These are phyloP conservation scores for Vickermania ingenoplastis DNA, from an alignment of 208 protist species.

Conservation along the genomic window DNA sequence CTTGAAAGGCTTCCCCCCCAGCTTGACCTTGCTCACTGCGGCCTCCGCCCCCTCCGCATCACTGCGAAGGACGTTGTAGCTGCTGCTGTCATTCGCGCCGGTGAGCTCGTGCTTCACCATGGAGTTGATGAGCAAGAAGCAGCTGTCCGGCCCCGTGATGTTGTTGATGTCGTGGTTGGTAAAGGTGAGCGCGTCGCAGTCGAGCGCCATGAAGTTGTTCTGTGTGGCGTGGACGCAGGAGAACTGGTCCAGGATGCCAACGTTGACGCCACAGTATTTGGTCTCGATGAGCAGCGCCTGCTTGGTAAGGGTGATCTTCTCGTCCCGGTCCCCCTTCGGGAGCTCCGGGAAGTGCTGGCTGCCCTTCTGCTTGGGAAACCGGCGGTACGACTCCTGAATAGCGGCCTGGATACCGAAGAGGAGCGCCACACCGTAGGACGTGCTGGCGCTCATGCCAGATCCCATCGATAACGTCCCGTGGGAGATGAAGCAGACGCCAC, in stretches of 20 bases:
- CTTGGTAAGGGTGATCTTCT: conserved; percentile 33
- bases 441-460: conserved; percentile 65
- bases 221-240: conserved; percentile 57
- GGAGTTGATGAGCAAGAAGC: conserved; percentile 59
- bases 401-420: conserved; percentile 28
- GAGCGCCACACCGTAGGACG: conserved; percentile 45
- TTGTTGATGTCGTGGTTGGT: conserved; percentile 32
- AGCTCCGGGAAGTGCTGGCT: conserved; percentile 18
- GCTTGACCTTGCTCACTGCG: conserved; percentile 35
- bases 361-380: conserved; percentile 5
- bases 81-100: conserved; percentile 22
- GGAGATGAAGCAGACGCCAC: conserved; percentile 41
- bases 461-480: conserved; percentile 57
- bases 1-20: conserved; percentile 36
- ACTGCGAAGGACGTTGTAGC: conserved; percentile 43
- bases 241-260: conserved; percentile 88
- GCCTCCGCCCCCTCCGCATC: conserved; percentile 39
- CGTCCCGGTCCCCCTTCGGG: conserved; percentile 17
- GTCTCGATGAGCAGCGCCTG: conserved; percentile 61
- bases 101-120: conserved; percentile 52
- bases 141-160: conserved; percentile 29
- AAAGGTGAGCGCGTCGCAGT: conserved; percentile 62
- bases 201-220: conserved; percentile 47
- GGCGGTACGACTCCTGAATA: conserved; percentile 14
- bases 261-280: conserved; percentile 64